Conservation (phyloP, 2,329 filamentous ascomycete genomes). For the Pseudocercospora fuligena region DNA sequence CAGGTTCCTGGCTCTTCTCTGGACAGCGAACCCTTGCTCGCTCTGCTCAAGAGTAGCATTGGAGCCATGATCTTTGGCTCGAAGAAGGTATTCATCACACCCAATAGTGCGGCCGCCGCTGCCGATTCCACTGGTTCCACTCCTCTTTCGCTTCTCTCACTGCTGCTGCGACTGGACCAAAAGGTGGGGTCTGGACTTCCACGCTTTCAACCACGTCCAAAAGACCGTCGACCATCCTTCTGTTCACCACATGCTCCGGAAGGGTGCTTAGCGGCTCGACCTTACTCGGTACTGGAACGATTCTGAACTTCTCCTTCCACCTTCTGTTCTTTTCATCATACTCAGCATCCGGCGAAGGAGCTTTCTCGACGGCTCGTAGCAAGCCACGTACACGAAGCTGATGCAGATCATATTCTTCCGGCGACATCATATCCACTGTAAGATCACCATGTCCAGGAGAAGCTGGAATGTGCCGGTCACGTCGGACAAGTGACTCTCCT, state of each 20-base stretch:
- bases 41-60: background rate
- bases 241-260: background rate
- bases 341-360: background rate
- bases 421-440: slow-evolving; percentile 2
- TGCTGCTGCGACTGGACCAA: background rate
- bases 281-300: background rate
- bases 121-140: background rate
- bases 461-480: background rate
- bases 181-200: background rate
- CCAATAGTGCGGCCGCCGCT: background rate
- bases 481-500: background rate
- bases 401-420: background rate
- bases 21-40: background rate
- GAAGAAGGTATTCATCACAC: background rate
- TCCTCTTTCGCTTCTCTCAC: background rate
- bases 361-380: background rate
- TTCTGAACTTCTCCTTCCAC: background rate
- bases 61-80: background rate
- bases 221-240: background rate
- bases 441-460: background rate
- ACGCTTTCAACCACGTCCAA: background rate
- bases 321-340: background rate
- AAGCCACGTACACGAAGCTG: background rate
- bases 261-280: background rate
- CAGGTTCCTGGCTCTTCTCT: background rate